Conservation (phyloP, 148 eudicot genomes). For the Fallopia convolvulus region DNA sequence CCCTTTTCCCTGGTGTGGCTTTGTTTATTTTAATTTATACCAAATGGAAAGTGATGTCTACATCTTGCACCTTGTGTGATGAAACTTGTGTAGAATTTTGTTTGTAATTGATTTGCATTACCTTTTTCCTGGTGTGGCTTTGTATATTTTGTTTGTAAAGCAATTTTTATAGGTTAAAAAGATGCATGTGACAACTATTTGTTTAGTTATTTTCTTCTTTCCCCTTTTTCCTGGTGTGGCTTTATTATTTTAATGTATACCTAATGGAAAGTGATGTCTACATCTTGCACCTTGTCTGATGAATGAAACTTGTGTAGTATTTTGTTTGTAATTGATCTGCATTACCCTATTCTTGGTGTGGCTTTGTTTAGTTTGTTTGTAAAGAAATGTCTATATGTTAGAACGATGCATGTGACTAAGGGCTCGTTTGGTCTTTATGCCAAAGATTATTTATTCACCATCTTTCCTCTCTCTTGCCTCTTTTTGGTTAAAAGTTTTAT, state of each 20-base stretch:
- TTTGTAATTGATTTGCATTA: not conserved
- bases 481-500: too few species aligned
- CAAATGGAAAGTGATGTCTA: not conserved
- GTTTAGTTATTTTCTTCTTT: not conserved
- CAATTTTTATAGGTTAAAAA: slow-evolving; percentile 62
- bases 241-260: not conserved
- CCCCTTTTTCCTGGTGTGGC: not conserved
- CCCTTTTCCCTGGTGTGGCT: not conserved
- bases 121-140: not conserved
- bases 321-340: not conserved
- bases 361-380: slow-evolving; percentile 17
- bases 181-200: not conserved
- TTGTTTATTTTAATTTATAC: not conserved
- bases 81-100: not conserved
- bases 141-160: slow-evolving; percentile 31
- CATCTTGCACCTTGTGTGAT: not conserved
- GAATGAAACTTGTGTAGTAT: not conserved
- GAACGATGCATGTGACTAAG: not conserved
- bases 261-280: not conserved
- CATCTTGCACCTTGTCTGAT: not conserved
- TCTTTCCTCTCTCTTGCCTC: too few species aligned
- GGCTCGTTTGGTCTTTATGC: too few species aligned
- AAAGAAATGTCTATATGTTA: slow-evolving; percentile 74
- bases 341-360: not conserved
- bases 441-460: too few species aligned